These are phyloP conservation scores for Ceratocystis diversiconidia DNA, from an alignment of 2,329 filamentous ascomycete genomes.

Conservation along the genomic window DNA sequence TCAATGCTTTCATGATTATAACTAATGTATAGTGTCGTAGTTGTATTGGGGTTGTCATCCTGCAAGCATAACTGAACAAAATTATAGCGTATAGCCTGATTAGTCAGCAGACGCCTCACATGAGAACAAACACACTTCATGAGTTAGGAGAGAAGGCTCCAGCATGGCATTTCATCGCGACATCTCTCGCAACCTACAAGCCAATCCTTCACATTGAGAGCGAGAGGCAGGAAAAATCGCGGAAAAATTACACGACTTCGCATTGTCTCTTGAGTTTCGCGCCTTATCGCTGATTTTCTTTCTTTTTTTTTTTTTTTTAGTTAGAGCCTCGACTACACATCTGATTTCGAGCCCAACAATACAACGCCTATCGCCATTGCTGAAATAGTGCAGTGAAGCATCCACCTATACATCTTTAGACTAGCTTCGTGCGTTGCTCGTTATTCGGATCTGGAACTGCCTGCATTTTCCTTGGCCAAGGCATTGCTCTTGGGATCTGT, in stretches of 20 bases:
- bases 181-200: not conserved
- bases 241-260: not conserved
- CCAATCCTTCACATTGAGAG: not conserved
- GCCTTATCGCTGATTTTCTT: not conserved
- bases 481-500: not conserved
- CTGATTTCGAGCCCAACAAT: not conserved
- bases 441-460: not conserved
- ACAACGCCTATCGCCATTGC: too few species aligned
- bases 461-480: not conserved
- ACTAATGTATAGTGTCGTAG: not conserved
- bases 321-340: not conserved
- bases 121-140: not conserved
- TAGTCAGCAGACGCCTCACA: not conserved
- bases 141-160: not conserved
- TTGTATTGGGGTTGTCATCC: not conserved
- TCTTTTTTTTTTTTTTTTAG: not conserved
- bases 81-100: constrained; percentile 10
- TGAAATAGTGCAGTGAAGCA: too few species aligned
- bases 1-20: not conserved
- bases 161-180: not conserved
- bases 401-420: not conserved
- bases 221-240: not conserved
- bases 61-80: not conserved
- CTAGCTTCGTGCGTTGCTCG: not conserved
- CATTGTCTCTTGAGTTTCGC: not conserved